Evolutionary conservation across 163 green algal species (phyloP).

Genomic region (Volvox carteri): DNA sequence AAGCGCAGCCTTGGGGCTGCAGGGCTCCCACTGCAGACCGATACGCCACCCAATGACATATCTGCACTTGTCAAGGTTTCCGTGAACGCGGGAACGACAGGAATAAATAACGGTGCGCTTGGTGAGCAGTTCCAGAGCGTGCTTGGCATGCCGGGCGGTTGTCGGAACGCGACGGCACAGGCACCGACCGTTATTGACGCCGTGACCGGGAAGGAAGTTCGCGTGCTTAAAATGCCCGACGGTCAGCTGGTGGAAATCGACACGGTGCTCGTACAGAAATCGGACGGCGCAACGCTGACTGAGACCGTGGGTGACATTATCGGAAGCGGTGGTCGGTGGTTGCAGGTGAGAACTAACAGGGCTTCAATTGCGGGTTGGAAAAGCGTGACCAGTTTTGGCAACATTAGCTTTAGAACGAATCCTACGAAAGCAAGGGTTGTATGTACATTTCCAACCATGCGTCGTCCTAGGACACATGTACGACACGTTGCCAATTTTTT

Average conservation of each 20-base stretch:
- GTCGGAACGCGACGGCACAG: too few species aligned
- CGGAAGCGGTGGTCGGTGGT: not conserved
- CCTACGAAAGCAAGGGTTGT: too few species aligned
- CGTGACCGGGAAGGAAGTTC: not conserved
- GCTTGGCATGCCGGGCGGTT: not conserved
- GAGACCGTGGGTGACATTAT: not conserved
- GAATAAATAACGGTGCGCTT: not conserved
- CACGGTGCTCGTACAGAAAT: slow-evolving; percentile 1
- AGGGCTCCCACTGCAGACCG: too few species aligned
- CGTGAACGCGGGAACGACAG: too few species aligned
- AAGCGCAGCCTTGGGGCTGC: too few species aligned
- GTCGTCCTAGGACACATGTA: too few species aligned
- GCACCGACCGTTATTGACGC: not conserved
- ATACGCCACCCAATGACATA: too few species aligned
- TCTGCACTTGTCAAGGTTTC: not conserved
- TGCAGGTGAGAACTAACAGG: not conserved
- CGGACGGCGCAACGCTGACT: not conserved
- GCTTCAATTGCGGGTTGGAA: too few species aligned
- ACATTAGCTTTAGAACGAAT: too few species aligned
- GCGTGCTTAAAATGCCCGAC: slow-evolving; percentile 2
- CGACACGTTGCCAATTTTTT: too few species aligned
- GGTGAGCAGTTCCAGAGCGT: not conserved
- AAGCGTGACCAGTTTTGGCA: too few species aligned
- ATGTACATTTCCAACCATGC: too few species aligned
- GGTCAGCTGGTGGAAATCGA: slow-evolving; percentile 46